A percentile compares a stretch with the other conserved stretches of the same genome.
These are phyloP conservation scores for Erythrobasidium hasegawianum DNA, from an alignment of 1,284 basidiomycete species.

Conservation along the genomic window DNA sequence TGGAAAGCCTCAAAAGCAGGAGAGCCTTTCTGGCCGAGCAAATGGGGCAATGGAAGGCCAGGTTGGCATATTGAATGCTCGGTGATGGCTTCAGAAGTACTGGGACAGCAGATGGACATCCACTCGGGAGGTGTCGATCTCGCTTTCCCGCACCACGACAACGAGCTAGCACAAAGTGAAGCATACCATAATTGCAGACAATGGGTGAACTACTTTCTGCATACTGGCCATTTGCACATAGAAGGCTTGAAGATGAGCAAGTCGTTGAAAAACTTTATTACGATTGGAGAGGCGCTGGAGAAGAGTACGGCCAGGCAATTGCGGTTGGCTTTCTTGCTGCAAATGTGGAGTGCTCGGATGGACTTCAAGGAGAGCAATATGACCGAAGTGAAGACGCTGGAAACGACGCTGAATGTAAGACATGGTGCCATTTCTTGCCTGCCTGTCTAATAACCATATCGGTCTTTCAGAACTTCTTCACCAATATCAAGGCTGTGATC, in stretches of 20 bases:
- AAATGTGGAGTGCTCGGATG: conserved; percentile 86
- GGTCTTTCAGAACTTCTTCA: conserved; percentile 81
- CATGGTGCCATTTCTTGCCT: no score
- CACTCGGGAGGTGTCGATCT: conserved; percentile 96
- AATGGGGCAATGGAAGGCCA: conserved; percentile 92
- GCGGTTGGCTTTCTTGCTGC: conserved; percentile 87
- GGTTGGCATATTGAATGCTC: conserved; percentile 99
- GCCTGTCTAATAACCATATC: no score
- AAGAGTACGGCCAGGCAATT: conserved; percentile 83
- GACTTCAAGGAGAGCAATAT: conserved; percentile 88
- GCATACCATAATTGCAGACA: conserved; percentile 86
- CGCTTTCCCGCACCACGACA: conserved; percentile 98
- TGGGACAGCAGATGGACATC: conserved; percentile 93
- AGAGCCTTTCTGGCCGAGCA: conserved; percentile 93
- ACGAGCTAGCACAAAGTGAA: conserved; percentile 97
- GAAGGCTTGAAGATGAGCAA: conserved; percentile 99
- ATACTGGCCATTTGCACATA: conserved; percentile 97
- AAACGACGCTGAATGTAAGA: conserved; percentile 81
- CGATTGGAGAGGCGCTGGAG: conserved; percentile 93
- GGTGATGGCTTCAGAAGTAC: conserved; percentile 92
- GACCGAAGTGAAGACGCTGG: conserved; percentile 81
- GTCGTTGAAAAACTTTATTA: conserved; percentile 98
- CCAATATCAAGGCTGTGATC: conserved; percentile 72
- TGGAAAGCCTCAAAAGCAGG: conserved; percentile 98
- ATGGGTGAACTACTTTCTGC: conserved; percentile 99